Base-by-base conservation (phyloP, 2,329 filamentous ascomycete genomes). In the Acrocalymma vagum region DNA sequence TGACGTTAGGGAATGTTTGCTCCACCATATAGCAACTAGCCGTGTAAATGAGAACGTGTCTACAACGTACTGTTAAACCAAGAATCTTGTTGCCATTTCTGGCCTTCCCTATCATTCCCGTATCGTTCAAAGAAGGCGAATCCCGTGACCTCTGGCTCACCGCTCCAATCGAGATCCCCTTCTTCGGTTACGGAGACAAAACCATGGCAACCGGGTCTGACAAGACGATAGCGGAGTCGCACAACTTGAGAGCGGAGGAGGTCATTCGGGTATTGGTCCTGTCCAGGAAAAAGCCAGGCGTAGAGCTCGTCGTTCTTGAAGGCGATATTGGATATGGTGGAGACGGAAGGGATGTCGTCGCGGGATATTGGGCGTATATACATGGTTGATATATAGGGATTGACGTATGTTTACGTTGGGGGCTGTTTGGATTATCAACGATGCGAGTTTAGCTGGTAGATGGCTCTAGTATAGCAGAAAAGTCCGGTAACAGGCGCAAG, bases 261-360 rank as follows among this genome's bases (percentile, higher is more conserved):
- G 37, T 62, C 54, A 4, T 47, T 45, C 2, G 52, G 58, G 37
- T 56, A 52, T 31, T 45, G 23, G 10, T 52, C 14, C 20, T 46
- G 36, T 3, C 38, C 18, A 10, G 58, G 58, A 28, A 45, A 50
- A 3, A 62, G 29, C 37, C 42, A 62, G 6, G 20, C 25, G 37
- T 47, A 53, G 14, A 60, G 37, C 22, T 57, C 54, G 35, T 60
- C 54, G 3, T 53, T 31, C 21, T 24, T 14, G 25, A 60, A 60
- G 5, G 45, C 30, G 11, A 33, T 14, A 16, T 31, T 13, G n/a
- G 45, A 33, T 15, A 58, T 53, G 6, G 24, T 30, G 9, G 29
- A 25, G 15, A 51, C 36, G 10, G 29, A 15, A 10, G 55, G 50
- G 9, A 55, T 18, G 34, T 60, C 55, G 5, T 29, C 38, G 13